Evolutionary conservation across 148 eudicot species (phyloP).

Genomic region (Amaranthus cruentus): DNA sequence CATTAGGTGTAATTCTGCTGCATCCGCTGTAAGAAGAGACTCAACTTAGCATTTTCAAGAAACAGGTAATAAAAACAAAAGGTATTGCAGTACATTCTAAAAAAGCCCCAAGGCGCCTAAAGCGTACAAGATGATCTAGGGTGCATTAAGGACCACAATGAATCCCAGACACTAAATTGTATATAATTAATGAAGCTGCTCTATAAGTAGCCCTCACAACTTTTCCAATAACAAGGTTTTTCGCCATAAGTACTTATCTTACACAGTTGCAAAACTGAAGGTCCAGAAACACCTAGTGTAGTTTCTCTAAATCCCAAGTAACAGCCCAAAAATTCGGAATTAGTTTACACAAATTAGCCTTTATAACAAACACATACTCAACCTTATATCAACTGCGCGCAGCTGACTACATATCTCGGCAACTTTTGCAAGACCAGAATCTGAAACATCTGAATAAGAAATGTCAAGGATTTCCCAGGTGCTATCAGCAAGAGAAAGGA

Average conservation of each 20-base stretch:
- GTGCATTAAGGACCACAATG: background rate
- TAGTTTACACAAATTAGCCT: background rate
- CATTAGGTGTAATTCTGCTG: conserved; percentile 58
- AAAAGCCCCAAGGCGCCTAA: background rate
- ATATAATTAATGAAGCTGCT: background rate
- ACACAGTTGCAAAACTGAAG: background rate
- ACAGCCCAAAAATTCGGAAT: background rate
- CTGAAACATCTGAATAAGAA: conserved; percentile 79
- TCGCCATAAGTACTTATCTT: background rate
- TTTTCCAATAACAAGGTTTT: background rate
- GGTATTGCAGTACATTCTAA: background rate
- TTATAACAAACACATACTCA: conserved; percentile 11
- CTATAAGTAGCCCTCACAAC: too few relatives aligned
- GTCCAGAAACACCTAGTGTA: background rate
- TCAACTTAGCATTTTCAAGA: conserved; percentile 8
- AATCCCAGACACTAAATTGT: background rate
- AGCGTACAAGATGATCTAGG: background rate
- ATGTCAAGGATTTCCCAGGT: conserved; percentile 80
- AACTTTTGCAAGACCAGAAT: conserved; percentile 64
- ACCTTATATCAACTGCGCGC: conserved; percentile 90
- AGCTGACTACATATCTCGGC: conserved; percentile 54
- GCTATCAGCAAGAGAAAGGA: conserved; percentile 66
- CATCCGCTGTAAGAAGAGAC: conserved; percentile 55
- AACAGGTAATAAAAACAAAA: background rate
- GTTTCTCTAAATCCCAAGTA: background rate